Evolutionary conservation across 2,329 filamentous ascomycete genomes (phyloP), one percentile per base, ranked within the genome.

Genomic region (Penicillium sp.): DNA sequence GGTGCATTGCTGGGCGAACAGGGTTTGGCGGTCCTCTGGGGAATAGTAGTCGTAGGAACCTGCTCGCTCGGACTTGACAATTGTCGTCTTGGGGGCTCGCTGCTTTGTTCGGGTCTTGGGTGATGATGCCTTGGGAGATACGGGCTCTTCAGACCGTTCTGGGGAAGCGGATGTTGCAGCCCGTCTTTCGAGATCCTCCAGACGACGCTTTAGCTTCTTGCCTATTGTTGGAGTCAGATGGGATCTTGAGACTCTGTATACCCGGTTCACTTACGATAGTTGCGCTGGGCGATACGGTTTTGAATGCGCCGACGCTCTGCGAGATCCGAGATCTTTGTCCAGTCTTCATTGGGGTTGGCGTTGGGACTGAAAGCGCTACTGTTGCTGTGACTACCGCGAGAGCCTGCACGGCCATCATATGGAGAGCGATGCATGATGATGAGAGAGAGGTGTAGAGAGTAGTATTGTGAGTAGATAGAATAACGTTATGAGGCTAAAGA

Each of bases 311-410:
- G 80, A 66, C 93, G 85, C 75, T 97, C 92, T 43, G 91, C 92
- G 52, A 97, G 84, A 72, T 97, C 92, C 50, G 92, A 95, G 70
- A 97, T 95, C 82, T 96, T 95, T 68, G 92, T 96, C 92, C 92
- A 97, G 76, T 97, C 92, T 75, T 97, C 92, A 67, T 96, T 91
- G 47, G 92, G 88, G 71, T 95, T 95, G 63, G 91, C 92, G 57
- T 89, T 95, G 64, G 87, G 87, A 74, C 89, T 95, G 78, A 95
- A 95, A 62, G 92, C 92, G 74, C 89, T 95, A 76, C 89, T 95
- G 54, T 88, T 95, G 68, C 85, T 86, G 67, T 89, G 84, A 57
- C 76, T 80, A 34, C 82, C 78, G 63, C 89, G 82, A 43, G 84
- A 78, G 50, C 58, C 57, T 41, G 63, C 56, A 33, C 63, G 60